Conservation (phyloP, 2,329 filamentous ascomycete species). For the Diplocarpon rosae region DNA sequence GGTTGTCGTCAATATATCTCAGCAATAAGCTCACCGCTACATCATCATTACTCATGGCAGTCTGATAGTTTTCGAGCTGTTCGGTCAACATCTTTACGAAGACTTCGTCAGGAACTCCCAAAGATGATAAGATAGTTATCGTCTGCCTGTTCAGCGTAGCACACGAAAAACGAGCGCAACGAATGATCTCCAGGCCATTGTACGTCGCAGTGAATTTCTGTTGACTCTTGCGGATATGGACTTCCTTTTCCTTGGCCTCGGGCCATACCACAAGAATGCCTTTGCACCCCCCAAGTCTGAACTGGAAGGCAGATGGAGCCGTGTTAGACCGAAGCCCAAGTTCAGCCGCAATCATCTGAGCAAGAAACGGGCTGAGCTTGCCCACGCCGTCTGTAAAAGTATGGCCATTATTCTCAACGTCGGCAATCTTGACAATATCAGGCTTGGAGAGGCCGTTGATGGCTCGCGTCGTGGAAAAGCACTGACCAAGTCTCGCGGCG, state of each 20-base stretch:
- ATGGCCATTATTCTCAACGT: constrained; percentile 55
- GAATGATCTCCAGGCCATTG: constrained; percentile 73
- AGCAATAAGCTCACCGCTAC: constrained; percentile 58
- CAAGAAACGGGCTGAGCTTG: constrained; percentile 73
- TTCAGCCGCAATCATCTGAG: constrained; percentile 61
- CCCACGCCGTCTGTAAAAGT: constrained; percentile 89
- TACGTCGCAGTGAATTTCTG: constrained; percentile 69
- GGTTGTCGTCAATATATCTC: constrained; percentile 75
- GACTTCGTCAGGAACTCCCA: constrained; percentile 57
- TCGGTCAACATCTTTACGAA: constrained; percentile 57
- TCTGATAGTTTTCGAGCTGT: constrained; percentile 58
- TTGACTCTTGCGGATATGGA: constrained; percentile 76
- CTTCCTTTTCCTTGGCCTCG: constrained; percentile 51
- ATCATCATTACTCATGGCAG: constrained; percentile 54
- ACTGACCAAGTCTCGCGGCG: constrained; percentile 81
- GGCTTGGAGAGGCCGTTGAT: constrained; percentile 52
- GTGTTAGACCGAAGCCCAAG: constrained; percentile 49
- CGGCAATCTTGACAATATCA: constrained; percentile 46
- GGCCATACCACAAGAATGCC: constrained; percentile 73
- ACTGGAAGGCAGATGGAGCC: constrained; percentile 77
- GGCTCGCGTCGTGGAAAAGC: constrained; percentile 83
- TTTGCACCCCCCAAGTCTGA: constrained; percentile 86
- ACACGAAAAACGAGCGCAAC: constrained; percentile 62
- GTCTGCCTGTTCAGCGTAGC: constrained; percentile 84
- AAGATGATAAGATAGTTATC: constrained; percentile 69